A percentile compares a stretch with the other conserved stretches of the same genome.
phyloP scores from a whole-genome alignment of 2,329 filamentous ascomycete species.

The Botrytis pseudocinerea region DNA sequence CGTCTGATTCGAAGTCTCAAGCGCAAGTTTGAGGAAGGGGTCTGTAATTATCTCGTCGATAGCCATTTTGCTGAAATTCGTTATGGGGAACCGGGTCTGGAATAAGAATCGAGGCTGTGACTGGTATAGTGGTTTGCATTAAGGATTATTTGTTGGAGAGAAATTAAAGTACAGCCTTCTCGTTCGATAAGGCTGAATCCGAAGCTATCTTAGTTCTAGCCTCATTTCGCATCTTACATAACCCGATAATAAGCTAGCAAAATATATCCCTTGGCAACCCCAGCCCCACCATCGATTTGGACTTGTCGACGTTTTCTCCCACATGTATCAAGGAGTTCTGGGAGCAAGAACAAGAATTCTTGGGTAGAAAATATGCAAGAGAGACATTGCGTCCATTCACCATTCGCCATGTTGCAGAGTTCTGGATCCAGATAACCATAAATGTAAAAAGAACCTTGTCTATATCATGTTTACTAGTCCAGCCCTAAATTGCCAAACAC shows the following conservation, averaged over 20 bases:
- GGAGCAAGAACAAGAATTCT: no score
- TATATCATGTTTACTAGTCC: background rate
- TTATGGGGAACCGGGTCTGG: background rate
- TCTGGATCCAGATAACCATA: no score
- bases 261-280: background rate
- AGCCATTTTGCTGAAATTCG: conserved; percentile 48
- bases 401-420: background rate
- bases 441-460: background rate
- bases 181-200: conserved; percentile 16
- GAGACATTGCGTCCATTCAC: background rate
- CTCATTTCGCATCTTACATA: conserved; percentile 4
- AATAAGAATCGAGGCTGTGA: background rate
- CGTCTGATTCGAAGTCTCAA: conserved; percentile 71
- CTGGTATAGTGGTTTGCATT: background rate
- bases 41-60: conserved; percentile 62
- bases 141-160: conserved; percentile 6
- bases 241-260: no score
- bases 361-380: background rate
- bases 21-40: conserved; percentile 63
- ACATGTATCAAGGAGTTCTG: background rate
- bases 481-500: conserved; percentile 5
- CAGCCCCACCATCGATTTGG: background rate
- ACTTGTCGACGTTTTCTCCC: background rate
- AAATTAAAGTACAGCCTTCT: conserved; percentile 5
- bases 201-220: background rate